Percentiles rank a stretch among this genome's conserved stretches.
These are phyloP conservation scores for Astrothelium subdiscretum DNA, from an alignment of 495 filamentous ascomycete genomes.

Conservation along the genomic window DNA sequence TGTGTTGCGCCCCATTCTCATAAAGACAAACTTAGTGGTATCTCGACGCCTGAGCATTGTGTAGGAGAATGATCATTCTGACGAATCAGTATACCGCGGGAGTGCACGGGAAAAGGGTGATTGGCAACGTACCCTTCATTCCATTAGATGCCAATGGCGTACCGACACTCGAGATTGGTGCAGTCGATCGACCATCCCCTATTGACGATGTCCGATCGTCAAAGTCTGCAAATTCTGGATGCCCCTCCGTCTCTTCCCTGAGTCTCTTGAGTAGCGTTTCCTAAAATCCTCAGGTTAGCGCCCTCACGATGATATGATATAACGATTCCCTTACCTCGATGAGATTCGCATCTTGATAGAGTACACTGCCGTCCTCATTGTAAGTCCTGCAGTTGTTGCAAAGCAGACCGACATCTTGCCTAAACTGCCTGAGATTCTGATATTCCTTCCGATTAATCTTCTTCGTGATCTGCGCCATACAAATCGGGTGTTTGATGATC, in stretches of 20 bases:
- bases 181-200: slow-evolving; percentile 52
- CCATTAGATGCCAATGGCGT: slow-evolving; percentile 53
- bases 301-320: not conserved
- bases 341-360: slow-evolving; percentile 82
- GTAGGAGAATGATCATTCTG: not conserved
- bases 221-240: slow-evolving; percentile 63
- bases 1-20: not conserved
- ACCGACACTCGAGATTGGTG: slow-evolving; percentile 52
- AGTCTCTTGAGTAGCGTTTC: slow-evolving; percentile 53
- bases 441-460: slow-evolving; percentile 94
- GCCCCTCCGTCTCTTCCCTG: slow-evolving; percentile 53
- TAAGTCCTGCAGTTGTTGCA: slow-evolving; percentile 87
- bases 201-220: slow-evolving; percentile 42
- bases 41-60: not conserved
- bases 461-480: slow-evolving; percentile 82
- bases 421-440: slow-evolving; percentile 63
- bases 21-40: not conserved
- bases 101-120: not conserved
- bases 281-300: slow-evolving; percentile 1
- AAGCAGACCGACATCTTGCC: slow-evolving; percentile 67
- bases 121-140: slow-evolving; percentile 41
- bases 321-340: slow-evolving; percentile 63
- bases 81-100: not conserved
- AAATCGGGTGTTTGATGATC: slow-evolving; percentile 83
- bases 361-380: slow-evolving; percentile 85